A percentile compares a stretch with the other conserved stretches of the same genome.
Evolutionary conservation across 345 rosid genomes (phyloP).

Genomic region (Mercurialis annua): DNA sequence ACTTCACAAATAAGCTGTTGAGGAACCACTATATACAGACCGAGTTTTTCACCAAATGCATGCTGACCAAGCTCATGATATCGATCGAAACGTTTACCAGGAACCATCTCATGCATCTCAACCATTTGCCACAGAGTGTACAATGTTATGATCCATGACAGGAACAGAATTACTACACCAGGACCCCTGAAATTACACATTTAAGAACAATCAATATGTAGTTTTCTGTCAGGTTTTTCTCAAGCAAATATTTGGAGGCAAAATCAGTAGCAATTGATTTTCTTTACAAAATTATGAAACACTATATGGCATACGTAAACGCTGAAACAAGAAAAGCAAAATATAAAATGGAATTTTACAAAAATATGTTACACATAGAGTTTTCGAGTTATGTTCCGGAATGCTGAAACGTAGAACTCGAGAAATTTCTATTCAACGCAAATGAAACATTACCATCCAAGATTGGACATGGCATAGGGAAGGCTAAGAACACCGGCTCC

Average conservation of each 20-base stretch:
- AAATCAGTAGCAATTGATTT: not conserved
- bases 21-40: constrained; percentile 31
- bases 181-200: constrained; percentile 24
- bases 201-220: not conserved
- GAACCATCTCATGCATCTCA: constrained; percentile 36
- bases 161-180: constrained; percentile 18
- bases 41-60: constrained; percentile 29
- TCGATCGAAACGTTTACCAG: constrained; percentile 32
- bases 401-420: too few species aligned
- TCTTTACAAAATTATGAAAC: too few species aligned
- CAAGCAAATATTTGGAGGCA: not conserved
- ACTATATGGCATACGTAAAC: too few species aligned
- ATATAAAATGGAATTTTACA: too few species aligned
- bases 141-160: constrained; percentile 29
- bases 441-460: constrained; percentile 29
- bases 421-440: too few species aligned
- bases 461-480: constrained; percentile 30
- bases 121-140: constrained; percentile 37
- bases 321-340: too few species aligned
- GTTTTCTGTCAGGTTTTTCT: not conserved
- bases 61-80: constrained; percentile 33
- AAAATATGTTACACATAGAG: too few species aligned
- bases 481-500: constrained; percentile 37
- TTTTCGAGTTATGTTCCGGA: too few species aligned
- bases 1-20: constrained; percentile 28